Evolutionary conservation across 2,329 filamentous ascomycete species (phyloP).

Genomic region (Mollisia scopiformis): DNA sequence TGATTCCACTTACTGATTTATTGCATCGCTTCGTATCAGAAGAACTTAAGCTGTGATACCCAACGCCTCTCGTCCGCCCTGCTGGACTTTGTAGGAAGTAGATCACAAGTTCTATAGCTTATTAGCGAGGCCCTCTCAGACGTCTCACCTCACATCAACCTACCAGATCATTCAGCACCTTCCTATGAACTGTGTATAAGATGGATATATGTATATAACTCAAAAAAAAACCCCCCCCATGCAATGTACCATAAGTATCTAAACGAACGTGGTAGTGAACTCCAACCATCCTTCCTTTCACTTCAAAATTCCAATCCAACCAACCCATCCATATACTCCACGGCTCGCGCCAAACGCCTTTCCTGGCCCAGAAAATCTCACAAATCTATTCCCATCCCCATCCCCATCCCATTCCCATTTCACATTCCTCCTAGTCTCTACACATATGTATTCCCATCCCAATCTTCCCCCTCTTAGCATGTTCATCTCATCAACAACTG

Average conservation of each 20-base stretch:
- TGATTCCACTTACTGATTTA: not conserved
- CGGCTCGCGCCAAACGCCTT: slow-evolving; percentile 1
- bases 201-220: not conserved
- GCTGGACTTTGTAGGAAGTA: too few relatives aligned
- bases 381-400: not conserved
- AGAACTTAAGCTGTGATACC: too few relatives aligned
- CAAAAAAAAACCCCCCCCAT: too few relatives aligned
- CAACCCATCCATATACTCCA: not conserved
- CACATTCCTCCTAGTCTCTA: not conserved
- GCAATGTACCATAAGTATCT: not conserved
- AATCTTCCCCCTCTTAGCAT: not conserved
- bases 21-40: too few relatives aligned
- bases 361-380: not conserved
- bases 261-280: not conserved
- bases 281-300: too few relatives aligned
- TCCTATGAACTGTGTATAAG: too few relatives aligned
- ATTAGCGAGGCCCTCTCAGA: too few relatives aligned
- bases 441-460: not conserved
- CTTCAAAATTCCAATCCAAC: not conserved
- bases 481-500: slow-evolving; percentile 18
- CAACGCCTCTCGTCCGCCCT: too few relatives aligned
- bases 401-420: not conserved
- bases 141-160: too few relatives aligned
- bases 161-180: too few relatives aligned
- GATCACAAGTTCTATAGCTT: too few relatives aligned